These are phyloP conservation scores for Torulaspora indica DNA, from an alignment of 805 yeast species.

Conservation along the genomic window DNA sequence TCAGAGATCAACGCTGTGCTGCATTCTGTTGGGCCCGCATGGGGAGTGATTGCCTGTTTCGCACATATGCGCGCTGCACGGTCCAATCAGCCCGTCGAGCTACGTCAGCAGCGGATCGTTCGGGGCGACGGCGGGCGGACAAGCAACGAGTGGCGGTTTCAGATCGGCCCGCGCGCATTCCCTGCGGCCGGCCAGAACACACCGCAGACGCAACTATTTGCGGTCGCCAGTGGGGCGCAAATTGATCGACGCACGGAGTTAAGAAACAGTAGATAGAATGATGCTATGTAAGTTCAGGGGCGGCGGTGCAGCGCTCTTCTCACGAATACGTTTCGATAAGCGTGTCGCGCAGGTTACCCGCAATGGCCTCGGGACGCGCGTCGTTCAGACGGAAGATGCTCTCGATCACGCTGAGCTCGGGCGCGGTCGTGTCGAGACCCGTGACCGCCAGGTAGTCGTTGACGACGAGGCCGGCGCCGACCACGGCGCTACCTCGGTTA, in stretches of 20 bases:
- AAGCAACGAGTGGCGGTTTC: no score
- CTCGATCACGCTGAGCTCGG: slow-evolving; percentile 94
- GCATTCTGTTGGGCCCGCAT: no score
- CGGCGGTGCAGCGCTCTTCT: background rate
- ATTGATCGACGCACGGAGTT: background rate
- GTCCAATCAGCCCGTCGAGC: no score
- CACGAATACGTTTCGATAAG: slow-evolving; percentile 86
- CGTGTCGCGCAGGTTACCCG: slow-evolving; percentile 84
- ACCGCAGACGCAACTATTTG: no score
- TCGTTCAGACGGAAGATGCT: slow-evolving; percentile 92
- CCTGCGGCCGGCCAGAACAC: no score
- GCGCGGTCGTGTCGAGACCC: slow-evolving; percentile 97
- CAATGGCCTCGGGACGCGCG: slow-evolving; percentile 80
- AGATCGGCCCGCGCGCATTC: no score
- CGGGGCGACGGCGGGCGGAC: no score
- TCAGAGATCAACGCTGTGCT: no score
- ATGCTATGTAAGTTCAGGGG: background rate
- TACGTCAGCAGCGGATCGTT: no score
- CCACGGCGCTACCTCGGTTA: slow-evolving; percentile 94
- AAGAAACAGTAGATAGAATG: background rate
- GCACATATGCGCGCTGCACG: no score
- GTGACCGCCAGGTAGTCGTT: slow-evolving; percentile 97
- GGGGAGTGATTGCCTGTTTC: no score
- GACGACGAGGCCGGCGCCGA: slow-evolving; percentile 98
- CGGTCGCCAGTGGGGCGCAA: no score